phyloP scores from a whole-genome alignment of 495 filamentous ascomycete genomes.

The Articulospora tetracladia region DNA sequence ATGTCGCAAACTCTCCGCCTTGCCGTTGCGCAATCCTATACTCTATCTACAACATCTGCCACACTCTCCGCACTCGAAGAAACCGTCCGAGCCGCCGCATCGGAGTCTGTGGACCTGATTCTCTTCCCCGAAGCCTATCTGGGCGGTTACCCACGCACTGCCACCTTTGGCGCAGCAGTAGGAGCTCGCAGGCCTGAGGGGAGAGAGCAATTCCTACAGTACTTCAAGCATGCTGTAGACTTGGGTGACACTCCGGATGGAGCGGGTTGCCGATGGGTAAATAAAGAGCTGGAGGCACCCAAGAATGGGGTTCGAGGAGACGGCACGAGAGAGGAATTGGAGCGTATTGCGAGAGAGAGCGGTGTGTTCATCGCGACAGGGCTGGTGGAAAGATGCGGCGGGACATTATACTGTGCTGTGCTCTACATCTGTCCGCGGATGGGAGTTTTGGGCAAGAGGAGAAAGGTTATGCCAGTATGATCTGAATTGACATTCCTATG shows the following conservation, averaged over 20 bases:
- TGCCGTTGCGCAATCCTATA: conserved; percentile 74
- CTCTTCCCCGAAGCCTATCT: conserved; percentile 94
- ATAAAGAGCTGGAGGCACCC: conserved; percentile 50
- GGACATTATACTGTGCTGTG: conserved; percentile 79
- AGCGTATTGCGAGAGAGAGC: conserved; percentile 67
- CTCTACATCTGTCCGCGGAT: conserved; percentile 73
- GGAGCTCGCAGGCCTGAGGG: conserved; percentile 65
- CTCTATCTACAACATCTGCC: conserved; percentile 54
- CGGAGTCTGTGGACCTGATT: conserved; percentile 63
- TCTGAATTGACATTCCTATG: neutral
- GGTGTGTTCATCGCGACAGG: conserved; percentile 79
- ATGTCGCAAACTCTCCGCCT: conserved; percentile 49
- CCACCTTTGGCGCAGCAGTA: conserved; percentile 68
- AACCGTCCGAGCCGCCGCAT: conserved; percentile 48
- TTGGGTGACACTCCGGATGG: conserved; percentile 82
- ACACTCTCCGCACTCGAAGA: conserved; percentile 63
- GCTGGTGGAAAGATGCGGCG: conserved; percentile 73
- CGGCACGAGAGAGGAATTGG: conserved; percentile 79
- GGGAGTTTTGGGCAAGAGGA: conserved; percentile 70
- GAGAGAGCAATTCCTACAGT: conserved; percentile 77
- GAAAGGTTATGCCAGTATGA: conserved; percentile 87
- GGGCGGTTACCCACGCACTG: conserved; percentile 88
- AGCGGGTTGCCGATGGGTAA: conserved; percentile 69
- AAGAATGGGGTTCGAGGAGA: conserved; percentile 60
- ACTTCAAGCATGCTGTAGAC: conserved; percentile 77